Evolutionary conservation across 495 filamentous ascomycete species (phyloP).

Genomic region (Penicillium simplicissimum): DNA sequence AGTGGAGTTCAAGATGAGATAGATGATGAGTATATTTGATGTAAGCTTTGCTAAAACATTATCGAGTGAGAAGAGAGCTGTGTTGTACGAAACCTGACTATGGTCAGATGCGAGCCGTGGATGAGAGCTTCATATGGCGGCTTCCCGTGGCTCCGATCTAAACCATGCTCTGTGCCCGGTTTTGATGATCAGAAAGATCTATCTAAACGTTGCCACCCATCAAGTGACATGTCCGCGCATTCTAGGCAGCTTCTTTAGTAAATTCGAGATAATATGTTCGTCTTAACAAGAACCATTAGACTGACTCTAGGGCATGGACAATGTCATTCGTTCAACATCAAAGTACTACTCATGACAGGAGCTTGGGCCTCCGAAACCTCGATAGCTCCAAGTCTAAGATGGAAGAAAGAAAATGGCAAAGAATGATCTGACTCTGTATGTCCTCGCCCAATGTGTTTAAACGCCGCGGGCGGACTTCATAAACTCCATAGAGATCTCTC

Average conservation of each 20-base stretch:
- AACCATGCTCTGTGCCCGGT: not conserved
- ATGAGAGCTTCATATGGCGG: not conserved
- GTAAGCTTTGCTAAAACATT: not conserved
- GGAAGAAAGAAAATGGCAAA: too few species aligned
- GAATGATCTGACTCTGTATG: not conserved
- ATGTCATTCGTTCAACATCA: not conserved
- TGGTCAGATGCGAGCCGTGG: not conserved
- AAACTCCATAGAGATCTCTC: not conserved
- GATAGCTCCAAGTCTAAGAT: not conserved
- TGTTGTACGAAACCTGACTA: not conserved
- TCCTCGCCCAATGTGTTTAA: not conserved
- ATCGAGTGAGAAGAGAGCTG: not conserved
- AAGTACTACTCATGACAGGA: not conserved
- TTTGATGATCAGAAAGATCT: not conserved
- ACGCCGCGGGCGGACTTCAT: not conserved
- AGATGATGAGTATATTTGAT: not conserved
- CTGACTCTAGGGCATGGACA: not conserved
- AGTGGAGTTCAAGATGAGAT: not conserved
- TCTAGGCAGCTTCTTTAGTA: not conserved
- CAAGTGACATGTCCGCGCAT: not conserved
- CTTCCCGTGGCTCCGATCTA: not conserved
- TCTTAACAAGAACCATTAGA: not conserved
- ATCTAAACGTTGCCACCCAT: not conserved
- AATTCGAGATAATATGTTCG: not conserved
- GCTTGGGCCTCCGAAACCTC: not conserved